These are phyloP conservation scores for Fusarium annulatum DNA, from an alignment of 2,329 filamentous ascomycete genomes.

Conservation along the genomic window DNA sequence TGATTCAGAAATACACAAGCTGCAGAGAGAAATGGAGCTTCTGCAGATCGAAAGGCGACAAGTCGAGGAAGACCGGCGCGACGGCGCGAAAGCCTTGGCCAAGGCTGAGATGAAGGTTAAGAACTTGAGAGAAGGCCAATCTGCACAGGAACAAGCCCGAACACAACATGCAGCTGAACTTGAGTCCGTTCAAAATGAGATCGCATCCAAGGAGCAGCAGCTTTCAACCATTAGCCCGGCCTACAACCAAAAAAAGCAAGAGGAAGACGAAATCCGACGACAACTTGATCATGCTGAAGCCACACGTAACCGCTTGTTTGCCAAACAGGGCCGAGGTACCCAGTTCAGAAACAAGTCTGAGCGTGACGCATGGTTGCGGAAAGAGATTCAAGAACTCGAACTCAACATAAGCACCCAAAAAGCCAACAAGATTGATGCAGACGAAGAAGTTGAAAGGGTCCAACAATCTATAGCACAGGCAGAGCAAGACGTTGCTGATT, in stretches of 20 bases:
- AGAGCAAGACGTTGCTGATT: slow-evolving; percentile 76
- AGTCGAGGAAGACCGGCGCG: slow-evolving; percentile 88
- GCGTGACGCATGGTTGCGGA: slow-evolving; percentile 83
- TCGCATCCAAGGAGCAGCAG: slow-evolving; percentile 80
- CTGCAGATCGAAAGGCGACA: slow-evolving; percentile 86
- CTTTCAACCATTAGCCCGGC: slow-evolving; percentile 80
- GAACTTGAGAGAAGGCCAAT: slow-evolving; percentile 83
- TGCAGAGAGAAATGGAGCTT: slow-evolving; percentile 86
- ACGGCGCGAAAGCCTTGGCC: slow-evolving; percentile 81
- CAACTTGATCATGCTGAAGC: slow-evolving; percentile 82
- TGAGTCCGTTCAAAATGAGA: slow-evolving; percentile 76
- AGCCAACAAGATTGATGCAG: slow-evolving; percentile 83
- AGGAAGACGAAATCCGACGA: slow-evolving; percentile 77
- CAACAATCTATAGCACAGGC: slow-evolving; percentile 76
- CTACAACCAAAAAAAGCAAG: slow-evolving; percentile 77
- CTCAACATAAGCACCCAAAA: slow-evolving; percentile 82
- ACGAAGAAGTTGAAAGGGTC: slow-evolving; percentile 82
- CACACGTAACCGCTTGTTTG: slow-evolving; percentile 81
- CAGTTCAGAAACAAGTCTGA: slow-evolving; percentile 90
- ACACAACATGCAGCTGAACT: slow-evolving; percentile 78
- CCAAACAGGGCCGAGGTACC: slow-evolving; percentile 89
- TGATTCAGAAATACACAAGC: slow-evolving; percentile 80
- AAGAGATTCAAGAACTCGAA: slow-evolving; percentile 84
- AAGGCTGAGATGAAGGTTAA: slow-evolving; percentile 89
- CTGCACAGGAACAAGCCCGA: slow-evolving; percentile 78